Evolutionary conservation across 768 basidiomycete species (phyloP).

Genomic region (Macrolepiota albuminosa): DNA sequence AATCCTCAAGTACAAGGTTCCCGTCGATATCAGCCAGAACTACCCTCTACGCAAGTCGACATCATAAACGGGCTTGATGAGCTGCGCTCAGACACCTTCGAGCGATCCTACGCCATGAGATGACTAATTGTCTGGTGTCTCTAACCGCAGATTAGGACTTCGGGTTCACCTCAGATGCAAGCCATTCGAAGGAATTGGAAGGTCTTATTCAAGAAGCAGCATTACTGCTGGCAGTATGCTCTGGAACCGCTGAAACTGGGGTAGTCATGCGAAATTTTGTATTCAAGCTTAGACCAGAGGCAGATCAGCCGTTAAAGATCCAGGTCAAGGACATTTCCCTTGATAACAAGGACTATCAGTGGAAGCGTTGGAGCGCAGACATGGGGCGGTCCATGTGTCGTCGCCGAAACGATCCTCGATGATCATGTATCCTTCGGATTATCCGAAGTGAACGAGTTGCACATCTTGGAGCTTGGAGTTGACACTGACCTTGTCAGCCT

Average conservation of each 20-base stretch:
- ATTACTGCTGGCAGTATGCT: conserved; percentile 57
- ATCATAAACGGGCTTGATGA: conserved; percentile 18
- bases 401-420: conserved; percentile 68
- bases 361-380: conserved; percentile 80
- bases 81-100: conserved; percentile 57
- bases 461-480: conserved; percentile 76
- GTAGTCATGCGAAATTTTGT: conserved; percentile 45
- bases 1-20: conserved; percentile 60
- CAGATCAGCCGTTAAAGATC: conserved; percentile 27
- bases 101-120: conserved; percentile 60
- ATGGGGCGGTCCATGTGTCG: conserved; percentile 81
- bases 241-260: conserved; percentile 62
- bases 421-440: conserved; percentile 50
- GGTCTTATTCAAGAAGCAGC: conserved; percentile 49
- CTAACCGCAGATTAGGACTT: conserved; percentile 18
- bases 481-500: conserved; percentile 83
- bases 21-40: conserved; percentile 28
- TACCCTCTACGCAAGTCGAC: neutral
- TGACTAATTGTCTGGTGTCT: conserved; percentile 66
- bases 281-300: conserved; percentile 28
- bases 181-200: conserved; percentile 22
- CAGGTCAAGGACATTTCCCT: conserved; percentile 64
- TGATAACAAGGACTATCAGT: conserved; percentile 55
- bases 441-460: conserved; percentile 17
- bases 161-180: neutral